Evolutionary conservation across 1,284 basidiomycete species (phyloP).

Genomic region (Leccinum brunneo-olivaceum): DNA sequence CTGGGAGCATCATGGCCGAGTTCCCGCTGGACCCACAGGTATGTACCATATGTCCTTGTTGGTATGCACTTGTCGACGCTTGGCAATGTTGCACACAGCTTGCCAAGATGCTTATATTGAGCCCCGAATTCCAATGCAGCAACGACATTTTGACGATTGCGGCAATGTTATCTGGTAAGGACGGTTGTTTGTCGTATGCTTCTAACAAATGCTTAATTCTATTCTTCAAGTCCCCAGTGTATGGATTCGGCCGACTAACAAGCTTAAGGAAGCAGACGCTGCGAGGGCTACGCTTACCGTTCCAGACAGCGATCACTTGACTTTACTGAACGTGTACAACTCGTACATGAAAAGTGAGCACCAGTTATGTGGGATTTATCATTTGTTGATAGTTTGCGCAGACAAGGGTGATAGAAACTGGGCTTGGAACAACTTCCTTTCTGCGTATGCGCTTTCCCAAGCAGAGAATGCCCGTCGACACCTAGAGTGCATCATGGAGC

Average conservation of each 20-base stretch:
- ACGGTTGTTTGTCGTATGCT: neutral
- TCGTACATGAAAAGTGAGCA: constrained; percentile 77
- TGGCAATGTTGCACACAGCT: constrained; percentile 39
- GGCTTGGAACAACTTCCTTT: constrained; percentile 92
- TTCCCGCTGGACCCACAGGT: constrained; percentile 97
- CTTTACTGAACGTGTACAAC: constrained; percentile 94
- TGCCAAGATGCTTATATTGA: constrained; percentile 91
- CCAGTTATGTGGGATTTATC: neutral
- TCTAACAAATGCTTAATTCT: constrained; percentile 4
- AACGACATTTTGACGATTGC: constrained; percentile 95
- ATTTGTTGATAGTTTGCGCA: constrained; percentile 23
- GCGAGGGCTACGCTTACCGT: constrained; percentile 88
- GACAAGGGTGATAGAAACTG: constrained; percentile 78
- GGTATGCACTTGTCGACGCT: neutral
- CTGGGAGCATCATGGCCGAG: constrained; percentile 94
- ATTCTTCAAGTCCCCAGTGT: constrained; percentile 77
- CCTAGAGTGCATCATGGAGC: constrained; percentile 90
- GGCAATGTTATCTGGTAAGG: constrained; percentile 87
- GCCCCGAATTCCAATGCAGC: constrained; percentile 92
- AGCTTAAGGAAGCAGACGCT: constrained; percentile 84
- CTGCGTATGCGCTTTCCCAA: constrained; percentile 77
- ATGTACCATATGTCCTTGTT: constrained; percentile 36
- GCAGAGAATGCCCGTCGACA: constrained; percentile 96
- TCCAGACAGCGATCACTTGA: constrained; percentile 94
- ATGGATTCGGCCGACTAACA: constrained; percentile 86